These are phyloP conservation scores for Dalbergia cochinchinensis DNA, from an alignment of 306 rosid species.

Conservation along the genomic window DNA sequence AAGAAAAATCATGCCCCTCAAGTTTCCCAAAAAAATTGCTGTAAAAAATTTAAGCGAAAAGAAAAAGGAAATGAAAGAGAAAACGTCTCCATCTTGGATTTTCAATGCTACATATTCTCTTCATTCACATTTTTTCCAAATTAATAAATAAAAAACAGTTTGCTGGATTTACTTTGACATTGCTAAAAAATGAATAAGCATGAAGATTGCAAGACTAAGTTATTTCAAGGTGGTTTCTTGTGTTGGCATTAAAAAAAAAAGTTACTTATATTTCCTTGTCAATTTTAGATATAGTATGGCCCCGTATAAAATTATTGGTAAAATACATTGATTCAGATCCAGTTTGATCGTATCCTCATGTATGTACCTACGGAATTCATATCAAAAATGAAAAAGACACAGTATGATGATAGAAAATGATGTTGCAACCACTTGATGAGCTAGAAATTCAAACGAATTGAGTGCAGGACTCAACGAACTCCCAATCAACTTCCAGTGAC, in stretches of 20 bases:
- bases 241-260: background rate
- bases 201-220: slow-evolving; percentile 18
- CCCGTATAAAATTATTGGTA: background rate
- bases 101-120: no score
- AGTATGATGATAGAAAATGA: slow-evolving; percentile 4
- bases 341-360: background rate
- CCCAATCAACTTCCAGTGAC: background rate
- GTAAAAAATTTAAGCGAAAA: no score
- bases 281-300: background rate
- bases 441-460: slow-evolving; percentile 28
- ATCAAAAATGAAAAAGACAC: background rate
- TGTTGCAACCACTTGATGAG: slow-evolving; percentile 22
- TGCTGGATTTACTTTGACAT: background rate
- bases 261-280: background rate
- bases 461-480: background rate
- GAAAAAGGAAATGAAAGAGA: no score
- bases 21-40: no score
- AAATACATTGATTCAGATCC: background rate
- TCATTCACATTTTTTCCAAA: background rate
- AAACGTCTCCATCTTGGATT: no score
- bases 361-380: background rate
- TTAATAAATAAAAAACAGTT: background rate
- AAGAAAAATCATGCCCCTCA: no score
- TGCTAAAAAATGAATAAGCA: background rate
- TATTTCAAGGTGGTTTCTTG: background rate